phyloP scores from a whole-genome alignment of 345 rosid genomes.

The Ceriops decandra region DNA sequence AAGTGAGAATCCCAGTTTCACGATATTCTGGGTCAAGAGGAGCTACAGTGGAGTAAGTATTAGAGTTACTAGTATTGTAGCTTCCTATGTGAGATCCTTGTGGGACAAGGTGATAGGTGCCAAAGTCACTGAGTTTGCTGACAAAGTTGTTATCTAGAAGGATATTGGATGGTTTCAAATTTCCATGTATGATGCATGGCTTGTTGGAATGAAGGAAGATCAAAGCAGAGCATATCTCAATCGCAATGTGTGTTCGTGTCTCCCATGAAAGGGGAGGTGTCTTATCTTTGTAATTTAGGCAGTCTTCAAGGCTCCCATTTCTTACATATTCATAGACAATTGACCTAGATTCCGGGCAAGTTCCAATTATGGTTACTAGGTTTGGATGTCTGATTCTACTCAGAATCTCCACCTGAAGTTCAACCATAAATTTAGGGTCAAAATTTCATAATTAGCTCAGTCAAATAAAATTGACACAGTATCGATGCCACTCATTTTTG shows the following conservation, averaged over 20 bases:
- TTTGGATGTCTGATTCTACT: constrained; percentile 88
- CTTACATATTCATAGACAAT: constrained; percentile 70
- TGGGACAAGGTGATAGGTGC: constrained; percentile 49
- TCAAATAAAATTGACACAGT: no score
- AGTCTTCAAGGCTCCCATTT: constrained; percentile 71
- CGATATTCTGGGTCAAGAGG: constrained; percentile 57
- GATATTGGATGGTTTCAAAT: constrained; percentile 72
- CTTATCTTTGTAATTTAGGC: constrained; percentile 49
- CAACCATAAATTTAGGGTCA: background rate
- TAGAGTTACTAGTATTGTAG: constrained; percentile 5
- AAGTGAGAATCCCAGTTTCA: constrained; percentile 43
- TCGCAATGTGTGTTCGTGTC: constrained; percentile 56
- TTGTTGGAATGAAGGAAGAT: constrained; percentile 75
- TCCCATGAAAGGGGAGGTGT: constrained; percentile 61
- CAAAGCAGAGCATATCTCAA: constrained; percentile 77
- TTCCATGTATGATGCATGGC: constrained; percentile 78
- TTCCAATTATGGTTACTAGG: constrained; percentile 66
- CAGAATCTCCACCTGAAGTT: constrained; percentile 61
- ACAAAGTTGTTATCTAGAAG: constrained; percentile 69
- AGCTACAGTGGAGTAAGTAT: constrained; percentile 18
- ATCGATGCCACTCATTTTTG: background rate
- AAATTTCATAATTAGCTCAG: no score
- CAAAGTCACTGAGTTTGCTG: constrained; percentile 65
- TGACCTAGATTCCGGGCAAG: constrained; percentile 77
- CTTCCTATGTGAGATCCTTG: constrained; percentile 18